phyloP scores from a whole-genome alignment of 2,329 filamentous ascomycete genomes.

The Laburnicola sp. region DNA sequence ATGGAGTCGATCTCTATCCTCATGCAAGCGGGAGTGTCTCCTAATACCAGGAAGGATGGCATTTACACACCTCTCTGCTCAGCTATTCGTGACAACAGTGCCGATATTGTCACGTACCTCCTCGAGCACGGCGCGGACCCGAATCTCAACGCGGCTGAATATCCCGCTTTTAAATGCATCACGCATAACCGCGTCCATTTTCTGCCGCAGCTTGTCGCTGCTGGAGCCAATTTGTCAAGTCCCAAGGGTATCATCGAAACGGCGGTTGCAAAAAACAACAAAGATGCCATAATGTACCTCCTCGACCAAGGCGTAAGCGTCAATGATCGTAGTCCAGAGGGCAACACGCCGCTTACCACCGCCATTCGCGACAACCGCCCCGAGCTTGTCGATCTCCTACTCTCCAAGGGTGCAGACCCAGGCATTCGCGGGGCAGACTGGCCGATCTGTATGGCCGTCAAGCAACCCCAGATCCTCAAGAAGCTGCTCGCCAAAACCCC shows the following conservation, averaged over 20 bases:
- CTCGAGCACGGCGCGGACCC: constrained; percentile 57
- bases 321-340: constrained; percentile 62
- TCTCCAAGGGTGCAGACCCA: constrained; percentile 63
- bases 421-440: constrained; percentile 68
- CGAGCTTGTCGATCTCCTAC: constrained; percentile 63
- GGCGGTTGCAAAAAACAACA: constrained; percentile 64
- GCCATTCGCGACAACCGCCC: constrained; percentile 64
- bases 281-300: constrained; percentile 63
- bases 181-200: constrained; percentile 66
- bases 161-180: constrained; percentile 69
- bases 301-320: constrained; percentile 62
- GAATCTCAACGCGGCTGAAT: constrained; percentile 62
- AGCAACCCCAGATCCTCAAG: constrained; percentile 62
- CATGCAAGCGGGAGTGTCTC: constrained; percentile 62
- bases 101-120: constrained; percentile 65
- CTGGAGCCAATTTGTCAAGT: constrained; percentile 61
- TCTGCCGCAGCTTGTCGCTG: constrained; percentile 59
- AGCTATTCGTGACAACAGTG: constrained; percentile 67
- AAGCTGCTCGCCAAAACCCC: constrained; percentile 61
- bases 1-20: constrained; percentile 63
- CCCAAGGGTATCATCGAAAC: constrained; percentile 69
- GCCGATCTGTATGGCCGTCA: constrained; percentile 71
- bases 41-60: constrained; percentile 65
- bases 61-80: constrained; percentile 70
- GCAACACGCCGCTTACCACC: constrained; percentile 65